Evolutionary conservation across 176 grass and related monocot species (phyloP), one percentile per base, ranked within the genome.

Genomic region (Ampelocalamus luodianensis): DNA sequence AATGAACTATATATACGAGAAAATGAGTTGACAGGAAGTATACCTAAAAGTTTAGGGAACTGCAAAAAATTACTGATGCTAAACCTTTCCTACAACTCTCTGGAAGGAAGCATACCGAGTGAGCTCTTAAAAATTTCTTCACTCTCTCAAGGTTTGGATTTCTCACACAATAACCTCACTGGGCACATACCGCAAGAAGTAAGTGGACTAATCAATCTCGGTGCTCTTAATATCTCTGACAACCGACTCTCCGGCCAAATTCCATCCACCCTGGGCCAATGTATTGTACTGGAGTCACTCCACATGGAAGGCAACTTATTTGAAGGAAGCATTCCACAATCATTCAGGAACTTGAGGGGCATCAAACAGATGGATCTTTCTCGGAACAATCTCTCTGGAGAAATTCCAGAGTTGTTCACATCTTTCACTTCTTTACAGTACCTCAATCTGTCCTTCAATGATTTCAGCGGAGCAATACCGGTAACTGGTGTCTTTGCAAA

Each of bases 361-460:
- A 69, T 93, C 58, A 46, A 16, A 49, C 22, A 40, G 49, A 34
- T 90, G 29, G 92, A 93, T 84, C 60, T 93, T 65, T 93, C 92
- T 17, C 24, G 8, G 23, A 93, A 93, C 39, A 83, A 65, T 10
- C 69, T 93, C 36, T 90, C 77, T 16, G 88, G 86, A 32, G 16
- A 48, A 56, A 79, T 93, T 15, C 88, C 92, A 16, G 65, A 67
- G 5, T 93, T 93, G 20, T 29, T 93, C 5, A 26, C 43, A 83
- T 15, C 37, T 12, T 64, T 88, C 5, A 43, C 12, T 51, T 70
- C 22, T 78, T 59, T 94, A 53, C 29, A 86, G 14, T 39, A 71
- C 65, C 74, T 94, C 24, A 91, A 91, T 42, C 73, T 91, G n/a
- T 91, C 92, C 23, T 94, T 89, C 79, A 94, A 94, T 18, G 14